A percentile compares a stretch with the other conserved stretches of the same genome.
phyloP scores from a whole-genome alignment of 164 flowering plant genomes.

The Warburgia ugandensis region DNA sequence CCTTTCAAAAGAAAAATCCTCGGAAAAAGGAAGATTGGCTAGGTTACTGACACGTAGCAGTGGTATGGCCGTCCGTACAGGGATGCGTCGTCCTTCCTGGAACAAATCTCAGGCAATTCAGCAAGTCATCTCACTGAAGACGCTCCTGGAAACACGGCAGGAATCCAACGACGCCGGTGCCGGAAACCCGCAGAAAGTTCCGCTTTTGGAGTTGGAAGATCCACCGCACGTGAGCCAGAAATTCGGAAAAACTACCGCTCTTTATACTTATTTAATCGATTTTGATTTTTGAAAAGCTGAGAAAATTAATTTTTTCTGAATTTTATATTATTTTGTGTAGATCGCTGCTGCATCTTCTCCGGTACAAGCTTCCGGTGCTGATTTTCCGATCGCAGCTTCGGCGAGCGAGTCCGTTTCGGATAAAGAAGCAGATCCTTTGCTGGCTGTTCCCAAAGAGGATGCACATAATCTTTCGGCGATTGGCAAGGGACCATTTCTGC shows the following conservation, averaged over 20 bases:
- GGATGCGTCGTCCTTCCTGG: conserved; percentile 92
- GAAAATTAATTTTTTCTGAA: too few species aligned
- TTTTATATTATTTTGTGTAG: neutral
- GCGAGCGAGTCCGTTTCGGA: conserved; percentile 26
- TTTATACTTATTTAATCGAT: too few species aligned
- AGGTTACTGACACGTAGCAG: conserved; percentile 11
- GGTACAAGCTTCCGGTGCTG: conserved; percentile 6
- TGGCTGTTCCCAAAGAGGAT: conserved; percentile 21
- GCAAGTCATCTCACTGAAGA: conserved; percentile 74
- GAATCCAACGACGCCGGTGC: conserved; percentile 23
- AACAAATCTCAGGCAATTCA: conserved; percentile 94
- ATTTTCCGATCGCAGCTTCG: conserved; percentile 22
- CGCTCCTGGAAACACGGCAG: conserved; percentile 42
- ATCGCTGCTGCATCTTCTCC: conserved; percentile 14
- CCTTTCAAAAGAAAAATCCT: too few species aligned
- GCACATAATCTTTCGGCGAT: conserved; percentile 9
- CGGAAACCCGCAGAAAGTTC: conserved; percentile 6
- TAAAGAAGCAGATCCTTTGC: conserved; percentile 20
- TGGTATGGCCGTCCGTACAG: conserved; percentile 23
- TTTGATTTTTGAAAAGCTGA: too few species aligned
- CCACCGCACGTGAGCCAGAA: conserved; percentile 14
- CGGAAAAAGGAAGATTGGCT: neutral
- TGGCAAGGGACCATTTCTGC: conserved; percentile 10
- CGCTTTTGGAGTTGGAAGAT: conserved; percentile 10
- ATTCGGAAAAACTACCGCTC: too few species aligned